phyloP scores from a whole-genome alignment of 139 green algal genomes.

The Chlamydomonas incerta region DNA sequence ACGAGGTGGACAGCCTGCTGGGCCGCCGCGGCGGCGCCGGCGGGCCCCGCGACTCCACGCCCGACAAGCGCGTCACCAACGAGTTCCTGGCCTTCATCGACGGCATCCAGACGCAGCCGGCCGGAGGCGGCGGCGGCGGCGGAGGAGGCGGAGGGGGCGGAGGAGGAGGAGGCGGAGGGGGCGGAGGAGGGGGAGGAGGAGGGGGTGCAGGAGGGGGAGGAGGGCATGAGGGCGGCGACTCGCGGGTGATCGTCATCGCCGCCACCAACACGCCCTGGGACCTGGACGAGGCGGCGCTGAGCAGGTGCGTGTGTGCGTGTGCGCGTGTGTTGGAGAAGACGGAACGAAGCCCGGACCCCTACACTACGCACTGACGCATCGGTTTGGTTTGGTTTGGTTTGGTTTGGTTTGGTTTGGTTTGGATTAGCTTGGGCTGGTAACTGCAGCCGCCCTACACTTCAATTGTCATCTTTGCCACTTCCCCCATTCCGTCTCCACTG shows the following conservation, averaged over 20 bases:
- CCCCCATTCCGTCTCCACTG: background rate
- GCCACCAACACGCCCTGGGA: slow-evolving; percentile 67
- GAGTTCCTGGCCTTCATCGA: slow-evolving; percentile 45
- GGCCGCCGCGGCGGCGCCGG: background rate
- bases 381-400: too few species aligned
- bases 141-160: background rate
- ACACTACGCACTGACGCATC: too few species aligned
- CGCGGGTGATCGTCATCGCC: slow-evolving; percentile 58
- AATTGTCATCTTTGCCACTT: too few species aligned
- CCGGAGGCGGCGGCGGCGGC: background rate
- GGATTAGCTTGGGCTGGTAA: too few species aligned
- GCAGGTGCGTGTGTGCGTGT: background rate
- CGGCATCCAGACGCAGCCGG: slow-evolving; percentile 47
- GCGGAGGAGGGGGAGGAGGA: background rate
- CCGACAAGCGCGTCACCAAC: slow-evolving; percentile 61
- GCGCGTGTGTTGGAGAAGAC: too few species aligned
- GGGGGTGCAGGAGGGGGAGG: background rate
- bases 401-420: too few species aligned
- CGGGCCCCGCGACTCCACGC: background rate
- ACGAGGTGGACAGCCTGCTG: slow-evolving; percentile 13
- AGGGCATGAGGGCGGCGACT: background rate
- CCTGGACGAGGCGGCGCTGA: slow-evolving; percentile 61
- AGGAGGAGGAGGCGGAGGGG: background rate
- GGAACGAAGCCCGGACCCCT: too few species aligned
- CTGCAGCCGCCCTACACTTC: too few species aligned